A percentile compares a stretch with the other conserved stretches of the same genome.
Conservation (phyloP, 352 stramenopile species). For the Phytophthora fragariae region DNA sequence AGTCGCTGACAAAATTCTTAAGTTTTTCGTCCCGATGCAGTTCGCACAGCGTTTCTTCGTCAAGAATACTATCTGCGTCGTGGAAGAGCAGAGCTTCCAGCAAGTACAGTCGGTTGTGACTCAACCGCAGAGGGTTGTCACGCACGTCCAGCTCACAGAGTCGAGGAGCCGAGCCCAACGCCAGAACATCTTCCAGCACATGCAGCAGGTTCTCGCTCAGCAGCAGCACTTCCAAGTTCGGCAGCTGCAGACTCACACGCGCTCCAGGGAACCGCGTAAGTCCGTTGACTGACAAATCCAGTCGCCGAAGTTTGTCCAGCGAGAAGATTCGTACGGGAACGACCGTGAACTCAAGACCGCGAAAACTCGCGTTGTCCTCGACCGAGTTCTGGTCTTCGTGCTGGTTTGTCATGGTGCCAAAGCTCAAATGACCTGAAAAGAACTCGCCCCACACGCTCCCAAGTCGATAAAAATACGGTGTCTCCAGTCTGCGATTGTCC, state of each 20-base stretch:
- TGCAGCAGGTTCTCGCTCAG: constrained; percentile 67
- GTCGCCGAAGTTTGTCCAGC: constrained; percentile 53
- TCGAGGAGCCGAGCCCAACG: constrained; percentile 48
- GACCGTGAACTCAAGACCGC: constrained; percentile 37
- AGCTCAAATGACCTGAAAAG: not conserved
- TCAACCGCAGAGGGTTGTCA: constrained; percentile 66
- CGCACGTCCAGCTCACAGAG: constrained; percentile 65
- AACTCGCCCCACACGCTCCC: not conserved
- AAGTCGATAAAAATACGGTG: constrained; percentile 35
- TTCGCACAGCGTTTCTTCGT: constrained; percentile 49
- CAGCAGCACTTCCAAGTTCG: constrained; percentile 57
- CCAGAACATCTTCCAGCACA: constrained; percentile 71
- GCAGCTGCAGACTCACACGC: constrained; percentile 50
- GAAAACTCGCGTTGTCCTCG: constrained; percentile 48
- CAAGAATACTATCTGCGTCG: constrained; percentile 19
- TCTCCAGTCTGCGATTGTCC: not conserved
- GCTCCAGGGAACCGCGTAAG: constrained; percentile 66
- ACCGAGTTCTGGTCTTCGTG: constrained; percentile 3
- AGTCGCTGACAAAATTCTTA: constrained; percentile 25
- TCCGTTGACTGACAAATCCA: constrained; percentile 72
- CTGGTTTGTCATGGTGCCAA: constrained; percentile 19
- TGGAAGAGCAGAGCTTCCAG: constrained; percentile 63
- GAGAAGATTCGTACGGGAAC: constrained; percentile 62
- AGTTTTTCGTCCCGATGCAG: constrained; percentile 49
- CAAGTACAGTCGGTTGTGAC: constrained; percentile 75